These are phyloP conservation scores for Puccinellia tenuiflora DNA, from an alignment of 176 grass and related monocot genomes.

Conservation along the genomic window DNA sequence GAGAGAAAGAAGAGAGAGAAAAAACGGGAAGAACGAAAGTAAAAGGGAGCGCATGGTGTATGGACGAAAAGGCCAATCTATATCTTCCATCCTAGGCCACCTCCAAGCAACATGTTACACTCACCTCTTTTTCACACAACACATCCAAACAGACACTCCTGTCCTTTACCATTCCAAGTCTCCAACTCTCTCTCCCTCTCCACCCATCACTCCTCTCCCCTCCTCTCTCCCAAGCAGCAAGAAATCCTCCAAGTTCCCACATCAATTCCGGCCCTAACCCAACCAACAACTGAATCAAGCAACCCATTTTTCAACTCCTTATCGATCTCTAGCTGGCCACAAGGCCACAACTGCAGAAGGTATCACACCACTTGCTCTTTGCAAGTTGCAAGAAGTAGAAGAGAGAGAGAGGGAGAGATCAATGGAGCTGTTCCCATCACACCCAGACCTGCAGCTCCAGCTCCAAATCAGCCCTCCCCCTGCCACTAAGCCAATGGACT, in stretches of 20 bases:
- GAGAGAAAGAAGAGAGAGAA: neutral
- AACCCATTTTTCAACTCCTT: neutral
- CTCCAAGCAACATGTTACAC: constrained; percentile 30
- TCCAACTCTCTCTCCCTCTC: constrained; percentile 1
- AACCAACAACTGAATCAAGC: neutral
- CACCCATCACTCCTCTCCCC: neutral
- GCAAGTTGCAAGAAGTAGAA: neutral
- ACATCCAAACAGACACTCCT: constrained; percentile 39
- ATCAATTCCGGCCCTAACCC: constrained; percentile 15
- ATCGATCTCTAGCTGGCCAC: neutral
- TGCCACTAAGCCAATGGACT: constrained; percentile 46
- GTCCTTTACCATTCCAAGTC: constrained; percentile 35
- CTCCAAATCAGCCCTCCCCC: constrained; percentile 75
- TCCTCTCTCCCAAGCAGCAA: neutral
- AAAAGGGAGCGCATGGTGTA: constrained; percentile 38
- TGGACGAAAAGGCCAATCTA: constrained; percentile 54
- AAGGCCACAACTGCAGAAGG: neutral
- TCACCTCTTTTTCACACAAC: constrained; percentile 29
- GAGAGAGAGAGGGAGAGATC: neutral
- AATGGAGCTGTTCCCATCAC: constrained; percentile 89
- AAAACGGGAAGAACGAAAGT: constrained; percentile 19
- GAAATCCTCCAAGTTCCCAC: constrained; percentile 18
- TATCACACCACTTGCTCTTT: neutral
- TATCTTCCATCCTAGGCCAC: constrained; percentile 34
- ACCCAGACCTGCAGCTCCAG: constrained; percentile 86